Percentiles rank a stretch among this genome's conserved stretches.
Conservation (phyloP, 83 land plant genomes). For the Larix sibirica region DNA sequence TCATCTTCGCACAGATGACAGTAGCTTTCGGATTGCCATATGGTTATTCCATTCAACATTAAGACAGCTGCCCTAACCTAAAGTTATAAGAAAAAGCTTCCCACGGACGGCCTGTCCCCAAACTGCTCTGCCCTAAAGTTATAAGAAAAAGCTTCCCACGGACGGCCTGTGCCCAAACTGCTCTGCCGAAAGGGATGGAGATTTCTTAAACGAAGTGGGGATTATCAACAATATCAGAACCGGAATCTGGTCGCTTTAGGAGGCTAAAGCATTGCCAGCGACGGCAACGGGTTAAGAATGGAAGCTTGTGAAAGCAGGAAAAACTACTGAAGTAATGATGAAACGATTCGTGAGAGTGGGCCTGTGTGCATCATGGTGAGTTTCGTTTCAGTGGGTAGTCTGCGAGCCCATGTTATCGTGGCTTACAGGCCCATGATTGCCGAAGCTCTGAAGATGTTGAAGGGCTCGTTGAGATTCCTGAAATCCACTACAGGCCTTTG, state of each 20-base stretch:
- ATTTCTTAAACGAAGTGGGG: background rate
- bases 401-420: background rate
- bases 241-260: background rate
- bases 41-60: too few species aligned
- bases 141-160: too few species aligned
- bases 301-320: background rate
- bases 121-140: too few species aligned
- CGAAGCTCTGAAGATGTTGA: conserved; percentile 22
- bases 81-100: too few species aligned
- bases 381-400: background rate
- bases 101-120: too few species aligned
- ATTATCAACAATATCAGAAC: background rate
- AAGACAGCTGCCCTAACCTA: too few species aligned
- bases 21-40: too few species aligned
- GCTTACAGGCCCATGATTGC: conserved; percentile 20
- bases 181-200: too few species aligned
- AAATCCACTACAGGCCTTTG: conserved; percentile 21
- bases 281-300: conserved; percentile 25
- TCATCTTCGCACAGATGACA: too few species aligned
- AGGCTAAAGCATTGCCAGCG: background rate
- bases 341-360: background rate
- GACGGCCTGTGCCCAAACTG: too few species aligned
- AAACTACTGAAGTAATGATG: background rate
- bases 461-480: conserved; percentile 19
- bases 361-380: background rate